Base-by-base conservation (phyloP, 176 grass and related monocot species). In the Aegilops tauschii region DNA sequence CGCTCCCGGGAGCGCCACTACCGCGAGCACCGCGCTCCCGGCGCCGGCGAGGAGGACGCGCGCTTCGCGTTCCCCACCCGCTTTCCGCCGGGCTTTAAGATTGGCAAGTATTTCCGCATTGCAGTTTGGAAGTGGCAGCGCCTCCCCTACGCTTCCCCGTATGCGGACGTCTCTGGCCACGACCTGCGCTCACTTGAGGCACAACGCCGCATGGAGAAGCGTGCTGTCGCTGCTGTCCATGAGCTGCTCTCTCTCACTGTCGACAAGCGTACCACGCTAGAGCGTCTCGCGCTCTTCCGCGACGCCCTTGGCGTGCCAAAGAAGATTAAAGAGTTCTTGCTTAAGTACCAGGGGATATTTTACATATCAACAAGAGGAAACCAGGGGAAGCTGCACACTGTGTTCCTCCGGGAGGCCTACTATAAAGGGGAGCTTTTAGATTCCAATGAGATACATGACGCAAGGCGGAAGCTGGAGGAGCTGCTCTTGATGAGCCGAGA, bases 31-130 rank as follows among this genome's bases (percentile, higher is more conserved):
- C 91, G 88, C 8, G 37, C 79, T 35, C 88, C 82, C 12, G 90
- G 70, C 17, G 71, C 76, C 2, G 90, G 82, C 63, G 90, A 91
- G 74, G 96, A 94, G 72, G 93, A 98, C 61, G 89, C 92, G 9
- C 91, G 92, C 69, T 98, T 98, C 40, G 92, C 93, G 69, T 96
- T 98, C 84, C 91, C 92, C 29, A 88, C 81, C 59, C 86, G 87
- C 42, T 98, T 96, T 80, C 96, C 96, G 8, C 93, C 93, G 21
- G 96, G 96, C 4, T 98, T 98, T 59, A 98, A 96, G 94, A 96
- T 94, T 69, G 93, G 96, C 62, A 98, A 98, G 86, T 98, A 94
- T 50, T 96, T 90, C 59, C 90, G 93, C 17, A 90, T 98, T 17
- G 91, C 93, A 18, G 90, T 93, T 31, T 98, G 93, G 93, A 95